Conservation (phyloP, 371 early-diverging fungal species). For the Mucor velutinosus region DNA sequence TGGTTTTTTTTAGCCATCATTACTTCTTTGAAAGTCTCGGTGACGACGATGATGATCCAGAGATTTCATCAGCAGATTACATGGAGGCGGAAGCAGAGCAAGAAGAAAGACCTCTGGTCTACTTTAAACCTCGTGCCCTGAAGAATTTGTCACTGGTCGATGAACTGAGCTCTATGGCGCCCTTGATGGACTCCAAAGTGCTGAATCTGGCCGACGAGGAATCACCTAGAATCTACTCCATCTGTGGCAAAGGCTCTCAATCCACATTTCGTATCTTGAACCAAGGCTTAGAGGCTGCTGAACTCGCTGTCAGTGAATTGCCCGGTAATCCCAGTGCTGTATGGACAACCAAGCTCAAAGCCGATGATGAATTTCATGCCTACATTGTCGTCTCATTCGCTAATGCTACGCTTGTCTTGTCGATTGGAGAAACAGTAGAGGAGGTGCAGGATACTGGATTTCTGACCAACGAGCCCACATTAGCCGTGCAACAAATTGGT, state of each 20-base stretch:
- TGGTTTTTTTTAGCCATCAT: slow-evolving; percentile 56
- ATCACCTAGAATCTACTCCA: slow-evolving; percentile 89
- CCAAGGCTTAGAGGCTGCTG: slow-evolving; percentile 91
- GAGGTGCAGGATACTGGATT: slow-evolving; percentile 94
- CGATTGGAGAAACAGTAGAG: slow-evolving; percentile 94
- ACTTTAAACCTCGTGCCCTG: slow-evolving; percentile 82
- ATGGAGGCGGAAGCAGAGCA: slow-evolving; percentile 58
- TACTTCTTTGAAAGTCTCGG: slow-evolving; percentile 94
- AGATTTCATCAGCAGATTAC: slow-evolving; percentile 74
- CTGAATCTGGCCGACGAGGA: slow-evolving; percentile 90
- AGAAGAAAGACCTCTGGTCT: slow-evolving; percentile 56
- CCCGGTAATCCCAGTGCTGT: slow-evolving; percentile 94
- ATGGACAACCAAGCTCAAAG: slow-evolving; percentile 85
- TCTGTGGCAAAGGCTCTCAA: slow-evolving; percentile 84
- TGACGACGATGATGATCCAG: slow-evolving; percentile 83
- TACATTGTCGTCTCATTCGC: slow-evolving; percentile 94
- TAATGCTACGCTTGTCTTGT: slow-evolving; percentile 91
- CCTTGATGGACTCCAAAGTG: slow-evolving; percentile 77
- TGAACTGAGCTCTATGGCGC: slow-evolving; percentile 84
- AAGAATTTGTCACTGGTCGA: slow-evolving; percentile 86
- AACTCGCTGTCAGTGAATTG: slow-evolving; percentile 90
- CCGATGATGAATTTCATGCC: slow-evolving; percentile 72
- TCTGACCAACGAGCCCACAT: slow-evolving; percentile 76
- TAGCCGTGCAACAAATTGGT: slow-evolving; percentile 84
- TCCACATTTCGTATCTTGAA: slow-evolving; percentile 87